Conservation (phyloP, 106 monocot genomes). For the Xerophyta viscosa region DNA sequence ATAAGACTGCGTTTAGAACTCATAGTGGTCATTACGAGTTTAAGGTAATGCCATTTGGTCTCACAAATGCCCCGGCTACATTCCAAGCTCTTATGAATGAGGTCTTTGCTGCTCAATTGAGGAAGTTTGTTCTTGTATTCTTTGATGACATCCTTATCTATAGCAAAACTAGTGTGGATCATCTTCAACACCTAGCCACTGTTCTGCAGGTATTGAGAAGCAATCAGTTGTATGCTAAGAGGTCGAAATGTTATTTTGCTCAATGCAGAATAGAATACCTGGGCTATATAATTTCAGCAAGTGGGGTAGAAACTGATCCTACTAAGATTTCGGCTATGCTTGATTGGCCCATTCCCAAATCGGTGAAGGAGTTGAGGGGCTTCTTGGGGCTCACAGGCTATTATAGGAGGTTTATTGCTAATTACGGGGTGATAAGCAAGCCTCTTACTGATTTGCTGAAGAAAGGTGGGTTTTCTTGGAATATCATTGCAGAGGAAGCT, state of each 20-base stretch:
- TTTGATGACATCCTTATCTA: neutral
- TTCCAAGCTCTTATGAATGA: neutral
- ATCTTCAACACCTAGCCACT: neutral
- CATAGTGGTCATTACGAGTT: neutral
- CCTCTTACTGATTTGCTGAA: neutral
- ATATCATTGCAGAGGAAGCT: neutral
- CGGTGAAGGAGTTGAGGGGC: neutral
- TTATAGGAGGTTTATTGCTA: neutral
- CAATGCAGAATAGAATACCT: neutral
- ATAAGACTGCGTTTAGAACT: neutral
- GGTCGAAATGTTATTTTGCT: neutral
- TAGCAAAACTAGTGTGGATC: neutral
- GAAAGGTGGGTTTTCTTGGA: neutral
- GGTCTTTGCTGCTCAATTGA: neutral
- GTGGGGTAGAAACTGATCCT: neutral
- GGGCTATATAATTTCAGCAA: neutral
- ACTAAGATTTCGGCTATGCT: neutral
- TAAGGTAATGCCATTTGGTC: neutral
- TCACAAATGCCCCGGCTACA: neutral
- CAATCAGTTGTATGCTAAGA: neutral
- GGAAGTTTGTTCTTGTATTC: neutral
- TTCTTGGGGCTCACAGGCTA: conserved; percentile 1
- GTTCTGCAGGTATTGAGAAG: neutral
- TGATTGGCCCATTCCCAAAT: neutral
- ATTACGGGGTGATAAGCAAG: neutral